Evolutionary conservation across 2,329 filamentous ascomycete species (phyloP).

Genomic region (Penicillium sp.): DNA sequence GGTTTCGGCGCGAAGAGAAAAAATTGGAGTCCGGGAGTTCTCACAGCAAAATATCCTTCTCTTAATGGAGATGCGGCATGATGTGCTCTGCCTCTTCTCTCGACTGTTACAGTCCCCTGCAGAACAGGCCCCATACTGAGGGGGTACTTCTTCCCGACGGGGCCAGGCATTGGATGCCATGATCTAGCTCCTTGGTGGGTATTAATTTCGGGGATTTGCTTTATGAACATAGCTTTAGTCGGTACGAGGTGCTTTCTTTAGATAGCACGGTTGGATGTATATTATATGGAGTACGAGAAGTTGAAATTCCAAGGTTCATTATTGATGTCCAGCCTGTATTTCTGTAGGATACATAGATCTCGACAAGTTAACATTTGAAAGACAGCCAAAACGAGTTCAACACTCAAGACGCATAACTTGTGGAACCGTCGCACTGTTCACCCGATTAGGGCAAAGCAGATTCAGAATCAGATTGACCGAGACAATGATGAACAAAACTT

Average conservation of each 20-base stretch:
- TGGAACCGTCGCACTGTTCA: neutral
- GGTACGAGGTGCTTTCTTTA: neutral
- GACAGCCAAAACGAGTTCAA: no score
- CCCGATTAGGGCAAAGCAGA: neutral
- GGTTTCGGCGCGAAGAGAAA: conserved; percentile 2
- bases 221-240: conserved; percentile 1
- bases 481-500: neutral
- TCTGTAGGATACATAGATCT: no score
- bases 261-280: conserved; percentile 9
- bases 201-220: conserved; percentile 2
- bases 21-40: conserved; percentile 11
- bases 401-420: no score
- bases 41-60: conserved; percentile 1
- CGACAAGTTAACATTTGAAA: no score
- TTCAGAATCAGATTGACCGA: neutral
- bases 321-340: no score
- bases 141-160: conserved; percentile 2
- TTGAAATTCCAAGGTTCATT: no score
- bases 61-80: neutral
- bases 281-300: conserved; percentile 3
- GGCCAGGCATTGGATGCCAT: neutral
- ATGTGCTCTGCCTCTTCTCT: neutral
- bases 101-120: neutral
- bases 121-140: neutral
- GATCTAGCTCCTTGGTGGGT: neutral